phyloP scores from a whole-genome alignment of 2,329 filamentous ascomycete species.

The Arachnomyces sp. region DNA sequence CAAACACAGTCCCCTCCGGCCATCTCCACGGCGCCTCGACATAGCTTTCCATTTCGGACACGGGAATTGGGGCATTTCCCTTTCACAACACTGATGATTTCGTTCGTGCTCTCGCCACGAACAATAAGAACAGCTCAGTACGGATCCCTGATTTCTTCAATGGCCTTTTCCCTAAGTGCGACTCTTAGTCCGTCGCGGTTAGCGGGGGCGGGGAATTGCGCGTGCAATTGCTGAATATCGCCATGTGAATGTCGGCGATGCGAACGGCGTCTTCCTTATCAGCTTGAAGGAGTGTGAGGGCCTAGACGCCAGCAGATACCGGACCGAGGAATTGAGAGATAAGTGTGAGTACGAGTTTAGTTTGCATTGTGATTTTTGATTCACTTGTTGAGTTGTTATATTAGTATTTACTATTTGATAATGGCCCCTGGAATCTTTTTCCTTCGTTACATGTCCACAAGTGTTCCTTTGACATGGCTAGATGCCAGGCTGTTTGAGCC shows the following conservation, averaged over 20 bases:
- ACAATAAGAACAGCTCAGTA: conserved; percentile 13
- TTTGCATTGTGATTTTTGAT: no score
- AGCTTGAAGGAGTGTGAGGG: conserved; percentile 7
- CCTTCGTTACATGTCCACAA: no score
- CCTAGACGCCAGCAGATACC: no score
- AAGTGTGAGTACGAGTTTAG: no score
- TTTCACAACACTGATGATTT: conserved; percentile 16
- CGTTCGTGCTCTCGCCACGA: conserved; percentile 3
- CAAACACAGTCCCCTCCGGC: conserved; percentile 13
- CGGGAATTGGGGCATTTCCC: conserved; percentile 11
- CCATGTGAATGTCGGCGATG: conserved; percentile 21
- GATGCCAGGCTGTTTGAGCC: no score
- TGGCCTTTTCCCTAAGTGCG: conserved; percentile 12
- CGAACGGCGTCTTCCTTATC: conserved; percentile 12
- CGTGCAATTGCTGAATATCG: conserved; percentile 17
- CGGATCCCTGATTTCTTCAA: conserved; percentile 13
- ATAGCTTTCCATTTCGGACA: conserved; percentile 10
- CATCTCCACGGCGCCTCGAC: conserved; percentile 13
- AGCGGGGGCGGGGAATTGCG: conserved; percentile 18
- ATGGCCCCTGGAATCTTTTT: no score
- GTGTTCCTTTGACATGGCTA: no score
- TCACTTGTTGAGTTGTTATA: no score
- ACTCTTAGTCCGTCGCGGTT: conserved; percentile 11
- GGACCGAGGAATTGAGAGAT: no score
- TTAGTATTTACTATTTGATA: no score